A percentile compares a stretch with the other conserved stretches of the same genome.
phyloP scores from a whole-genome alignment of 208 protist species.

The Vickermania spadyakhi region DNA sequence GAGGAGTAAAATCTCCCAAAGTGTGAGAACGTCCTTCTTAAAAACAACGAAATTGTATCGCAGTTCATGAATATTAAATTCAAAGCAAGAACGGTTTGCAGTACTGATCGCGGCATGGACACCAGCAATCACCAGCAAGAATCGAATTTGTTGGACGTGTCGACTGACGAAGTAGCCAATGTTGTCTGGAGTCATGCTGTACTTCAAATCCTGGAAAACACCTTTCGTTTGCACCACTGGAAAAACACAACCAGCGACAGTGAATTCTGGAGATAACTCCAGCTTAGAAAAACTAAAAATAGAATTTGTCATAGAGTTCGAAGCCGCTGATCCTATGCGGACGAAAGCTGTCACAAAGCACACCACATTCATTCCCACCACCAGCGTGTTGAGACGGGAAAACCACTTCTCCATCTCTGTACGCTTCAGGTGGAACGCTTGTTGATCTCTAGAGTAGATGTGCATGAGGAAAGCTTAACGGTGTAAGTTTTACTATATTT shows the following conservation, averaged over 20 bases:
- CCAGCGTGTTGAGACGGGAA: conserved; percentile 39
- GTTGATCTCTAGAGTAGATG: conserved; percentile 79
- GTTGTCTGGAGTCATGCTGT: conserved; percentile 30
- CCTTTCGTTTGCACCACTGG: conserved; percentile 20
- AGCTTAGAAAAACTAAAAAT: conserved; percentile 37
- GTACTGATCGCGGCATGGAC: conserved; percentile 32
- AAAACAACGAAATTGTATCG: conserved; percentile 80
- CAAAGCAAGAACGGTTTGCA: conserved; percentile 55
- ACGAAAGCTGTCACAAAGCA: conserved; percentile 56
- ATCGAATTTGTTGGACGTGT: conserved; percentile 51
- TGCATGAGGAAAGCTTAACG: too few species aligned
- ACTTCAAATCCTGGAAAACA: conserved; percentile 52
- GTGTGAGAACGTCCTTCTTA: conserved; percentile 71
- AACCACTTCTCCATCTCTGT: conserved; percentile 59
- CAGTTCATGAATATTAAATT: conserved; percentile 59
- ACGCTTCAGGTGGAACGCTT: conserved; percentile 57
- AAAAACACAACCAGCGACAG: conserved; percentile 19
- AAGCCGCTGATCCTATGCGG: conserved; percentile 22
- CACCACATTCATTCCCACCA: conserved; percentile 46
- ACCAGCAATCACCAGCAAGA: conserved; percentile 40
- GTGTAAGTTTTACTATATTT: too few species aligned
- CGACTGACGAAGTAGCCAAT: conserved; percentile 66
- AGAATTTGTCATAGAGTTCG: conserved; percentile 50
- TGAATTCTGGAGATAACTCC: conserved; percentile 22
- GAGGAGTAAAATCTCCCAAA: conserved; percentile 60